These are phyloP conservation scores for Syzygium oleosum DNA, from an alignment of 345 rosid genomes.

Conservation along the genomic window DNA sequence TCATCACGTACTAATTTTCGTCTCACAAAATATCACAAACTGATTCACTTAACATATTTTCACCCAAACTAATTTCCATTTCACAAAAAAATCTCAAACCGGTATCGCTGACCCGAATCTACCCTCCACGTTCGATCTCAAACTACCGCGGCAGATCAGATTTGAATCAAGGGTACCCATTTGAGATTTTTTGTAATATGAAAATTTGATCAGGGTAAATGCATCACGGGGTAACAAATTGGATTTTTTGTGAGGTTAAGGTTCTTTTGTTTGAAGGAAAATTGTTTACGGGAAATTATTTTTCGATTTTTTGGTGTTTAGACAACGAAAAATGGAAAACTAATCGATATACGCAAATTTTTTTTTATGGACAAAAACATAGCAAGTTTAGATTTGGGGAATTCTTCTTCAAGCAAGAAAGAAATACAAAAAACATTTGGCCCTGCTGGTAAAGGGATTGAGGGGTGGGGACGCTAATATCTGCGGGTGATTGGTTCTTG, in stretches of 20 bases:
- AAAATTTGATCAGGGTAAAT: background rate
- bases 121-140: background rate
- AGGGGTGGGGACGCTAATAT: too few species aligned
- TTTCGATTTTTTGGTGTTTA: too few species aligned
- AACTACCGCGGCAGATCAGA: accelerated
- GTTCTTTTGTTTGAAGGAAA: too few species aligned
- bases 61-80: background rate
- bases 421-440: too few species aligned
- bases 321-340: too few species aligned
- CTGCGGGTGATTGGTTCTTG: too few species aligned
- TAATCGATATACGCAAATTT: too few species aligned
- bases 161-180: background rate
- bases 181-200: background rate
- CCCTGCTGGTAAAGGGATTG: too few species aligned
- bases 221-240: accelerated
- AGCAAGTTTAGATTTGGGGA: too few species aligned
- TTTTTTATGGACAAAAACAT: too few species aligned
- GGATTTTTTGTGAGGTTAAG: background rate
- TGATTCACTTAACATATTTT: background rate
- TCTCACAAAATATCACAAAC: background rate
- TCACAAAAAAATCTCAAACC: background rate
- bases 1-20: background rate
- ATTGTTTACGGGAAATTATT: too few species aligned
- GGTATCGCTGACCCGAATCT: background rate
- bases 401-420: too few species aligned